Conservation (phyloP, 805 yeast genomes). For the Myxozyma nipponensis region DNA sequence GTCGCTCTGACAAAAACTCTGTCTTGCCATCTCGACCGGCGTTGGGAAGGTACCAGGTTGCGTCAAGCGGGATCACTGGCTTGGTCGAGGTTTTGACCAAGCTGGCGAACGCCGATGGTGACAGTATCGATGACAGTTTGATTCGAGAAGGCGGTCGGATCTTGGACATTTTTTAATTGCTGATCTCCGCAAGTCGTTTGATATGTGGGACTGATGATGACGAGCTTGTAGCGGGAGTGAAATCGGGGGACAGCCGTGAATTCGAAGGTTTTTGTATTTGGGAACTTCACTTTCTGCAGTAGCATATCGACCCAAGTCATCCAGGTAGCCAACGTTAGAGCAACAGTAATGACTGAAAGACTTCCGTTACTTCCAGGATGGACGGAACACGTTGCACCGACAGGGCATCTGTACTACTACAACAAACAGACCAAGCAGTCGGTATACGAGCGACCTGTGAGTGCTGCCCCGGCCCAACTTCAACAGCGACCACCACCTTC, state of each 20-base stretch:
- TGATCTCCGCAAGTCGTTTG: too few relatives aligned
- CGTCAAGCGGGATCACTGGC: slow-evolving; percentile 61
- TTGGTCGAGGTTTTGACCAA: slow-evolving; percentile 11
- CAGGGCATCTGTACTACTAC: slow-evolving; percentile 42
- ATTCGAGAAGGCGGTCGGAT: slow-evolving; percentile 10
- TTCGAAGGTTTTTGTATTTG: too few relatives aligned
- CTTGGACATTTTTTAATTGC: not conserved
- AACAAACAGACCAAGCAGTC: slow-evolving; percentile 40
- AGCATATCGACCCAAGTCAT: too few relatives aligned
- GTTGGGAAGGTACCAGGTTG: slow-evolving; percentile 92
- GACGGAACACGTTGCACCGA: slow-evolving; percentile 42
- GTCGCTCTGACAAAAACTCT: slow-evolving; percentile 57
- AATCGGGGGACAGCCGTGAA: not conserved
- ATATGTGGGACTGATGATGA: not conserved
- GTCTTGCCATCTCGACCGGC: slow-evolving; percentile 54
- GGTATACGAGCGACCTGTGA: slow-evolving; percentile 40
- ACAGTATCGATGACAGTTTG: slow-evolving; percentile 7
- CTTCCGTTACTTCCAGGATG: slow-evolving; percentile 36
- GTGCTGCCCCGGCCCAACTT: not conserved
- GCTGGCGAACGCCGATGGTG: slow-evolving; percentile 13
- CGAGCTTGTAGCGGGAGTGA: not conserved
- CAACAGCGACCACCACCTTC: not conserved
- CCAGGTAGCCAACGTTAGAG: not conserved
- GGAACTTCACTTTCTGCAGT: too few relatives aligned
- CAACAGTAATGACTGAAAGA: not conserved